Conservation (phyloP, 1,284 basidiomycete genomes). For the Ceratobasidium sp. region DNA sequence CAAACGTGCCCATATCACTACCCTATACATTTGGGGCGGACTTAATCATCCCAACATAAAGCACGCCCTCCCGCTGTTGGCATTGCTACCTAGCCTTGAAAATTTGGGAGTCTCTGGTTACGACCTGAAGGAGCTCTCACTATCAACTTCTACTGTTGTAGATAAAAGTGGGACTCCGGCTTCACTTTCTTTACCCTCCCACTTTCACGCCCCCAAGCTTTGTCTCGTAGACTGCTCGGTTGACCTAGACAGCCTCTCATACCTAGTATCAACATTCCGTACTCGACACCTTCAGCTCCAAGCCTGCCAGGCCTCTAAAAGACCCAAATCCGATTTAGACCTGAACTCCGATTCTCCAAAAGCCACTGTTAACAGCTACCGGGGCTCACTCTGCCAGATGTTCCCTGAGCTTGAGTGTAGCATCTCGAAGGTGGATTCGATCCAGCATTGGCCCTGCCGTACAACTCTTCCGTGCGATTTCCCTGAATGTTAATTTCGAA, state of each 20-base stretch:
- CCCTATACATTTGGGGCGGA: not conserved
- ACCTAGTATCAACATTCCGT: not conserved
- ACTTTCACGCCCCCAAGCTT: no score
- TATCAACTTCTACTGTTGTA: no score
- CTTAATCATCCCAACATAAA: not conserved
- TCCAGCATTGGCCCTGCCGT: not conserved
- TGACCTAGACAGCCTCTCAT: not conserved
- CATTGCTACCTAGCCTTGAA: not conserved
- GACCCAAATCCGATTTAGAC: no score
- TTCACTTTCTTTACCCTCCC: no score
- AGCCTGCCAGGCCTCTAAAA: not conserved
- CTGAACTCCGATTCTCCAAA: not conserved
- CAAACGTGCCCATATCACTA: not conserved
- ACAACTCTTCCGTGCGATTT: no score
- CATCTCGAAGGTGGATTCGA: not conserved
- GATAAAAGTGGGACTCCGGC: no score
- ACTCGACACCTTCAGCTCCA: not conserved
- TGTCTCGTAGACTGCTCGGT: not conserved
- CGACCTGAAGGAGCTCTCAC: no score
- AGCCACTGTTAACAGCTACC: no score
- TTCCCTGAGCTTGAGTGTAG: not conserved
- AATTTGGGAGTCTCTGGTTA: no score
- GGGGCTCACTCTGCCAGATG: not conserved
- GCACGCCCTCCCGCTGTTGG: not conserved
- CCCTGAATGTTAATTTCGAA: no score